Percentiles rank a stretch among this genome's conserved stretches.
Conservation (phyloP, 345 rosid genomes). For the Toxicodendron radicans region DNA sequence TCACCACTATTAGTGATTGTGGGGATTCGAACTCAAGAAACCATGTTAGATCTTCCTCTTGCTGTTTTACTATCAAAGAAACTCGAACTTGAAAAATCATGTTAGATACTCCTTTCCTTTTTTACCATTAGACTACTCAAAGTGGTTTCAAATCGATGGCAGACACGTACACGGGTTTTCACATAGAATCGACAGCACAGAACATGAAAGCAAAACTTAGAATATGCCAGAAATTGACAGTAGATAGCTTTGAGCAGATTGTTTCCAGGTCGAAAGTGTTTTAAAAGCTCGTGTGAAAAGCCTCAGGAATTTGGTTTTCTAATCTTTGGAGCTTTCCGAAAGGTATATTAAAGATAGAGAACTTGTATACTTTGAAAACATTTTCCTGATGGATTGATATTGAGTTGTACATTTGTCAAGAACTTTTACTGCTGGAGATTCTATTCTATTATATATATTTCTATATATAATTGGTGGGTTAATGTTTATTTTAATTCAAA, state of each 20-base stretch:
- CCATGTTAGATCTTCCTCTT: no score
- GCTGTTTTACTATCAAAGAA: no score
- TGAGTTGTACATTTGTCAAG: no score
- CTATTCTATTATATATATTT: neutral
- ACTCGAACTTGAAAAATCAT: no score
- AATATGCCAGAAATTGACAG: constrained; percentile 11
- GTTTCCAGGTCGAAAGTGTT: neutral
- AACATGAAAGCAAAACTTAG: neutral
- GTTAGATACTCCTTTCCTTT: no score
- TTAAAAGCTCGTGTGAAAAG: no score
- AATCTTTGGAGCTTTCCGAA: neutral
- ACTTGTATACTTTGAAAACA: neutral
- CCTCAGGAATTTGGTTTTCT: neutral
- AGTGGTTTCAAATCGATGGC: no score
- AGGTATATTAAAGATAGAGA: neutral
- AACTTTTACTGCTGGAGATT: neutral
- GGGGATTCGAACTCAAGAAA: no score
- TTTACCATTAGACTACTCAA: no score
- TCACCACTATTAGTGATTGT: no score
- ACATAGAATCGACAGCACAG: no score
- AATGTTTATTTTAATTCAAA: neutral
- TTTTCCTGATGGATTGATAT: neutral
- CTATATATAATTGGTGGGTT: constrained; percentile 1
- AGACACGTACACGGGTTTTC: no score
- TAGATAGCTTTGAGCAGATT: neutral